These are phyloP conservation scores for Trichophyton benhamiae DNA, from an alignment of 2,329 filamentous ascomycete genomes.

Conservation along the genomic window DNA sequence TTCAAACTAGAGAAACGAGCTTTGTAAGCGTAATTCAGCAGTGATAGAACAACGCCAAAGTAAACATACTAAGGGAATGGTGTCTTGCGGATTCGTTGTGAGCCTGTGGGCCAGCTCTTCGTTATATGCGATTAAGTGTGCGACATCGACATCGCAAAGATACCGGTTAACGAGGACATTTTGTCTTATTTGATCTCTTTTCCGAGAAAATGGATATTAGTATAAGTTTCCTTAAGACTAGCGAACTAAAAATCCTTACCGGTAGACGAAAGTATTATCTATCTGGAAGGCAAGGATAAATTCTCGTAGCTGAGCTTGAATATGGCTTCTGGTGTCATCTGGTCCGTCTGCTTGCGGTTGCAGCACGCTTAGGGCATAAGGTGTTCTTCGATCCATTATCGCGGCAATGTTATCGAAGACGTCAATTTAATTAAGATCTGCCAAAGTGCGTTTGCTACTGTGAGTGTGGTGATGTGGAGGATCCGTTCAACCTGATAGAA, in stretches of 20 bases:
- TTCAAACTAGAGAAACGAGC: constrained; percentile 57
- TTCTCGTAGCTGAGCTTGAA: constrained; percentile 69
- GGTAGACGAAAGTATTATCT: constrained; percentile 89
- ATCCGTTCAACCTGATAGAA: neutral
- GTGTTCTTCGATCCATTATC: constrained; percentile 72
- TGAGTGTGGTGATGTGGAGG: neutral
- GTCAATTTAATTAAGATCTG: neutral
- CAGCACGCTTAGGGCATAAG: constrained; percentile 75
- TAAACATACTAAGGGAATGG: constrained; percentile 70
- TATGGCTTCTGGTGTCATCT: constrained; percentile 56
- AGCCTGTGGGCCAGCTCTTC: constrained; percentile 87
- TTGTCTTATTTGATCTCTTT: constrained; percentile 83
- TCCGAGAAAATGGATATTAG: neutral
- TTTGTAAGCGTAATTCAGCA: neutral
- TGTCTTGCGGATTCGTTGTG: constrained; percentile 77
- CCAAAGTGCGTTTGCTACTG: neutral
- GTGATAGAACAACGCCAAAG: neutral
- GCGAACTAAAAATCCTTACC: constrained; percentile 41
- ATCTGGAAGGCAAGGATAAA: constrained; percentile 91
- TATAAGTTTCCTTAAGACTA: neutral
- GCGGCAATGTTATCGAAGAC: neutral
- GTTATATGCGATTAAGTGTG: constrained; percentile 89
- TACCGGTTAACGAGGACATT: constrained; percentile 91
- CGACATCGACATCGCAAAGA: constrained; percentile 92
- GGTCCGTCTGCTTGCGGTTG: constrained; percentile 52